Evolutionary conservation across 129 eudicot genomes (phyloP).

Genomic region (Sambucus nigra): DNA sequence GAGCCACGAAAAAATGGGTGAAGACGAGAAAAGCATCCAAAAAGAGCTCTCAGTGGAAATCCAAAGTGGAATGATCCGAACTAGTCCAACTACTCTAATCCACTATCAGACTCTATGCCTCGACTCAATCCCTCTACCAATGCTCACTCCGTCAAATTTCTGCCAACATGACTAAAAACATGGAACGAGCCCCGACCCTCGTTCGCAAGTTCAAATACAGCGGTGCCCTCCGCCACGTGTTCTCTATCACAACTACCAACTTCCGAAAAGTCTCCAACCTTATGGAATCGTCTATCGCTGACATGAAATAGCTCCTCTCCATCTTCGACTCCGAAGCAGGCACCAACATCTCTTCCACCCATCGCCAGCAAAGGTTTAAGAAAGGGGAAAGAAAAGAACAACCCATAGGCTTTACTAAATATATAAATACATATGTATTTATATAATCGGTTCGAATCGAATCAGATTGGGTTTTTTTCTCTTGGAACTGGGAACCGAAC

Average conservation of each 20-base stretch:
- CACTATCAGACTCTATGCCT: constrained; percentile 35
- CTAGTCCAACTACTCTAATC: constrained; percentile 62
- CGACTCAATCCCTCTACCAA: constrained; percentile 40
- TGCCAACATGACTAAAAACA: constrained; percentile 33
- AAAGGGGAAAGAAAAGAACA: too few species aligned
- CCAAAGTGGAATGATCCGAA: constrained; percentile 38
- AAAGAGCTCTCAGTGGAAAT: constrained; percentile 50
- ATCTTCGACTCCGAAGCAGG: constrained; percentile 43
- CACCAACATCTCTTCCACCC: constrained; percentile 42
- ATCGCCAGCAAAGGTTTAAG: constrained; percentile 59
- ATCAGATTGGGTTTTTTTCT: too few species aligned
- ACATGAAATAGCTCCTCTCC: constrained; percentile 53
- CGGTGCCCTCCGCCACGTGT: constrained; percentile 39
- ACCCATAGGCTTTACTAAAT: too few species aligned
- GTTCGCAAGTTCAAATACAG: constrained; percentile 47
- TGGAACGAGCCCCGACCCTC: constrained; percentile 43
- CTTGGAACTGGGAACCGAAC: too few species aligned
- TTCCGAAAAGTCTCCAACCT: constrained; percentile 43
- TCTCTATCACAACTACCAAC: constrained; percentile 49
- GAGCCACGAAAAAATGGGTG: constrained; percentile 14
- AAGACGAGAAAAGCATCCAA: constrained; percentile 35
- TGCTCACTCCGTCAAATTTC: constrained; percentile 54
- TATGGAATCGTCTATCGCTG: constrained; percentile 60
- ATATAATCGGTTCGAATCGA: too few species aligned
- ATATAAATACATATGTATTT: too few species aligned